Evolutionary conservation across 805 yeast genomes (phyloP).

Genomic region (Blastobotrys peoriensis): DNA sequence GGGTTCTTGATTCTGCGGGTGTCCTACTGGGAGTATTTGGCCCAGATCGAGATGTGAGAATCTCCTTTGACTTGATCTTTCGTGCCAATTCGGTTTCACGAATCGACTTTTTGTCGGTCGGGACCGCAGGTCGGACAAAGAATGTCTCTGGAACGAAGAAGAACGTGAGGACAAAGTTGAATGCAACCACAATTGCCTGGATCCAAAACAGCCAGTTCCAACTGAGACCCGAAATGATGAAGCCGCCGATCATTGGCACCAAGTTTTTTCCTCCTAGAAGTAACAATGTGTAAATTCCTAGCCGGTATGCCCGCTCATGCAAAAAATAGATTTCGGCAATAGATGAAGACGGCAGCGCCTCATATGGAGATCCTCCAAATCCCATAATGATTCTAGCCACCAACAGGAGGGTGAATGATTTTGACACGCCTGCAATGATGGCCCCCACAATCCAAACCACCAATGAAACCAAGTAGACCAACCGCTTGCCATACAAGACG

Average conservation of each 20-base stretch:
- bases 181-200: conserved; percentile 46
- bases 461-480: conserved; percentile 46
- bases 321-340: conserved; percentile 57
- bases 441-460: conserved; percentile 45
- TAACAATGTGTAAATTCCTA: conserved; percentile 52
- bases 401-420: conserved; percentile 44
- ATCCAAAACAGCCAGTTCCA: conserved; percentile 63
- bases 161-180: conserved; percentile 39
- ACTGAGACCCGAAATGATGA: conserved; percentile 42
- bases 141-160: conserved; percentile 61
- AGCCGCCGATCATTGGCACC: conserved; percentile 50
- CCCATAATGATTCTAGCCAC: conserved; percentile 55
- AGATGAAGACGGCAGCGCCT: conserved; percentile 53
- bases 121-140: conserved; percentile 52
- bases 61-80: conserved; percentile 27
- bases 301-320: conserved; percentile 55
- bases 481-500: conserved; percentile 50
- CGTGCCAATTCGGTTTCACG: conserved; percentile 45
- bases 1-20: too few species aligned
- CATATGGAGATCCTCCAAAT: conserved; percentile 57
- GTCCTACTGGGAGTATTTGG: too few species aligned
- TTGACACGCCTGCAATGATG: conserved; percentile 48
- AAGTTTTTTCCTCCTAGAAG: conserved; percentile 58
- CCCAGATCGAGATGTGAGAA: too few species aligned
- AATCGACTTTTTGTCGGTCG: conserved; percentile 42